Evolutionary conservation across 192 early-diverging fungal species (phyloP), one percentile per base, ranked within the genome.

Genomic region (Entomortierella lignicola): DNA sequence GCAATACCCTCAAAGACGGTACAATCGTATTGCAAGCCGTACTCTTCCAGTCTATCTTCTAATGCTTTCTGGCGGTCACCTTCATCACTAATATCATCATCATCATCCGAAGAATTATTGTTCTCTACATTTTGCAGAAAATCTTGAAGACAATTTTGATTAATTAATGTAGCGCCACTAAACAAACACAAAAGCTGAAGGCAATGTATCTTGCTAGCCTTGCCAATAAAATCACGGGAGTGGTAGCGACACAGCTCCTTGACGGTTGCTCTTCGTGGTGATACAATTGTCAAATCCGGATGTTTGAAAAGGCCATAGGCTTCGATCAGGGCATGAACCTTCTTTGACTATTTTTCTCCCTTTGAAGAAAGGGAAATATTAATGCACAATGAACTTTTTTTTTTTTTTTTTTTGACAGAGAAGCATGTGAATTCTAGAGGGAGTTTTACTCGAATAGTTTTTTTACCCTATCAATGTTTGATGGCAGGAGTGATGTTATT

Each of bases 21-120:
- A 32, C 82, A 84, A 37, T 84, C 82, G 53, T 81, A 63, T 21
- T 34, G 50, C 13, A 84, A 39, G 11, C 82, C 82, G 31, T 75
- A 84, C 26, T 81, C 79, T 58, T 81, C 77, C 11, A 84, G 47
- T 1, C 54, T 42, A 31, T 72, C 69, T n/a, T 55, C 56, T 60
- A 32, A 43, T 18, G 31, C 37, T 32, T 12, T 25, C 17, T 20
- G 53, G 10, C 29, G 12, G 27, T 47, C 21, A 30, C 41, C 31
- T 11, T 39, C 47, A 12, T 32, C 39, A 6, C 21, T 0, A 53
- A 65, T 34, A 3, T 59, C 57, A 8, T 66, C 43, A 34, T 41
- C 56, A 15, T 43, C 10, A 13, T 58, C 58, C 2, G 56, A 51
- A 10, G 37, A 7, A 6, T 23, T 11, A 13, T 5, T 27, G 12